phyloP scores from a whole-genome alignment of 1,284 basidiomycete species.

The Retiboletus flavoniger region DNA sequence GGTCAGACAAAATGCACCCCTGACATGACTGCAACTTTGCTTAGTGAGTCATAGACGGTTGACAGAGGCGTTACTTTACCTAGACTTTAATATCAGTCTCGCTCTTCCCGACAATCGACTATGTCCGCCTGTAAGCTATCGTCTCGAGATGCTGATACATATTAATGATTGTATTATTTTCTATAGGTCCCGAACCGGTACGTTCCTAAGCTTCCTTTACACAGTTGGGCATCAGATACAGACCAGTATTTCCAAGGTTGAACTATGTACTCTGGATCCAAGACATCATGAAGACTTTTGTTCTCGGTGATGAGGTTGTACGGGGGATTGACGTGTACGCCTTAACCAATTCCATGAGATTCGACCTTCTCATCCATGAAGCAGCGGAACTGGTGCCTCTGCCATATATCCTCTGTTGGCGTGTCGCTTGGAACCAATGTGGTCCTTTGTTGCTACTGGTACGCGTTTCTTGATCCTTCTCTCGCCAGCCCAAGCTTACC shows the following conservation, averaged over 20 bases:
- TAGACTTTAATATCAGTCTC: conserved; percentile 71
- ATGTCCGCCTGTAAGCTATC: conserved; percentile 74
- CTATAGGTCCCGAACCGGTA: conserved; percentile 70
- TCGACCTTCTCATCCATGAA: neutral
- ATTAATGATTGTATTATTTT: neutral
- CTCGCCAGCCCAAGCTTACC: neutral
- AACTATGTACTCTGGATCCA: conserved; percentile 80
- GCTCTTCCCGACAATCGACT: conserved; percentile 68
- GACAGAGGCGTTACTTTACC: conserved; percentile 71
- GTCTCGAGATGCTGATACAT: neutral
- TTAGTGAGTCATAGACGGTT: conserved; percentile 51
- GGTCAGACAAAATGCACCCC: conserved; percentile 41
- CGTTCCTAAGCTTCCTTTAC: neutral
- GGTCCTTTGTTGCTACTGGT: conserved; percentile 76
- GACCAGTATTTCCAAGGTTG: conserved; percentile 45
- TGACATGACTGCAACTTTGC: neutral
- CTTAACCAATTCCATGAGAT: neutral
- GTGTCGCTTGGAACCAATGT: conserved; percentile 53
- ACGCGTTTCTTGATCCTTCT: neutral
- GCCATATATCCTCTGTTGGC: conserved; percentile 86
- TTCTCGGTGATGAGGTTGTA: conserved; percentile 19
- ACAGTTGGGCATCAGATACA: neutral
- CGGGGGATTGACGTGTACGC: conserved; percentile 57
- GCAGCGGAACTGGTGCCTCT: conserved; percentile 87
- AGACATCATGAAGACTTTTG: conserved; percentile 46